Evolutionary conservation across 176 grass and related monocot genomes (phyloP).

Genomic region (Puccinellia tenuiflora): DNA sequence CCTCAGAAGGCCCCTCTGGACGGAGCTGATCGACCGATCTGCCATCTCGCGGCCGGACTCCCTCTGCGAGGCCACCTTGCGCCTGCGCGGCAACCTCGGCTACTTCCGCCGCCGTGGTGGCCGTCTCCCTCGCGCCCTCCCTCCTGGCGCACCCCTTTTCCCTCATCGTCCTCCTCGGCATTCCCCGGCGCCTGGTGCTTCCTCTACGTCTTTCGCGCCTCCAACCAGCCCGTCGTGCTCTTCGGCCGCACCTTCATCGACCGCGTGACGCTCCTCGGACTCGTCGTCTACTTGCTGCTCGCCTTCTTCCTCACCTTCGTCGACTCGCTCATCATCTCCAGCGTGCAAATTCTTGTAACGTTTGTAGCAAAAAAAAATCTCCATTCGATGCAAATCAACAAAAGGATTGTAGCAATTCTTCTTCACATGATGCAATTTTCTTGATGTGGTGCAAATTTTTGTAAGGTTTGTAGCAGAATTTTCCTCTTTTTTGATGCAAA

Average conservation of each 20-base stretch:
- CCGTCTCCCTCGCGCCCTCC: slow-evolving; percentile 59
- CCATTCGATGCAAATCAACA: too few relatives aligned
- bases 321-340: slow-evolving; percentile 80
- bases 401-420: too few relatives aligned
- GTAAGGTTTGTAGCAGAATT: too few relatives aligned
- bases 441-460: too few relatives aligned
- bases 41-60: slow-evolving; percentile 71
- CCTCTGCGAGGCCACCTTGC: slow-evolving; percentile 71
- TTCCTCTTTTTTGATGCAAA: too few relatives aligned
- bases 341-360: too few relatives aligned
- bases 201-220: slow-evolving; percentile 71
- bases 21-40: slow-evolving; percentile 75
- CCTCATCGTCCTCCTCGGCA: slow-evolving; percentile 52
- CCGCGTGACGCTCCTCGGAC: slow-evolving; percentile 73
- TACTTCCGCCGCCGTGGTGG: slow-evolving; percentile 87
- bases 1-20: too few relatives aligned
- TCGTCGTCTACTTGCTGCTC: slow-evolving; percentile 58
- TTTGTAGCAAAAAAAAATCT: too few relatives aligned
- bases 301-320: slow-evolving; percentile 81
- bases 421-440: too few relatives aligned
- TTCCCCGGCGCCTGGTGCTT: slow-evolving; percentile 88
- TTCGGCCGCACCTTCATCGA: slow-evolving; percentile 85
- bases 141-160: slow-evolving; percentile 80
- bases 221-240: slow-evolving; percentile 82
- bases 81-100: slow-evolving; percentile 72